phyloP scores from a whole-genome alignment of 2,329 filamentous ascomycete species.

The Colletotrichum sp. region DNA sequence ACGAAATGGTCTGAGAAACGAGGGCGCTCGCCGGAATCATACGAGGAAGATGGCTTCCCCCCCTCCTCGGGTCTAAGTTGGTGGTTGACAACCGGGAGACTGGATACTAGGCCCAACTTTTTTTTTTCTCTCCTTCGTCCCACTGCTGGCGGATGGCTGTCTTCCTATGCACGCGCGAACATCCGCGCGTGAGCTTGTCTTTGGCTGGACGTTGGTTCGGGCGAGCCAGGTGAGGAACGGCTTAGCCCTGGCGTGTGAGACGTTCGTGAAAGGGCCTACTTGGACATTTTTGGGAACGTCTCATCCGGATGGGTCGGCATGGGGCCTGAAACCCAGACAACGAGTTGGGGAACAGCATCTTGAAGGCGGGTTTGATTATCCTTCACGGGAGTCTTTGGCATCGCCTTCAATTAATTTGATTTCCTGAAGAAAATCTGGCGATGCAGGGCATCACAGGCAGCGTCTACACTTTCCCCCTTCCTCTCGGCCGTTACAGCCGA shows the following conservation, averaged over 20 bases:
- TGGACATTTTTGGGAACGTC: neutral
- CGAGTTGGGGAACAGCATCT: neutral
- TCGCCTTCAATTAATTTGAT: neutral
- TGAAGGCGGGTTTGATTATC: neutral
- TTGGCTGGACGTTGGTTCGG: neutral
- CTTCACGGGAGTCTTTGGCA: neutral
- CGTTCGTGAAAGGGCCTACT: neutral
- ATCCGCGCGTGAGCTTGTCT: neutral
- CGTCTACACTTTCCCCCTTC: neutral
- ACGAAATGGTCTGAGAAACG: neutral
- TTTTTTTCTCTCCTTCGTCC: neutral
- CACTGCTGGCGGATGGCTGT: neutral
- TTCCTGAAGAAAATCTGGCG: neutral
- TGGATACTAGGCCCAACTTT: neutral
- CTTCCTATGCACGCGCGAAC: neutral
- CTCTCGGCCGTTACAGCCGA: neutral
- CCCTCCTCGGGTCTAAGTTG: neutral
- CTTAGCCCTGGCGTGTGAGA: neutral
- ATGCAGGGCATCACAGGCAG: neutral
- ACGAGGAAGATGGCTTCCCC: neutral
- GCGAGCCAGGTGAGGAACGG: neutral
- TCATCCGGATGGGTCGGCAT: slow-evolving; percentile 3
- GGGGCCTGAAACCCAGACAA: neutral
- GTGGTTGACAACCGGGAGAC: neutral
- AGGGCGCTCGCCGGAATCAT: neutral